Evolutionary conservation across 345 rosid species (phyloP), one percentile per base, ranked within the genome.

Genomic region (Trapa bicornis): DNA sequence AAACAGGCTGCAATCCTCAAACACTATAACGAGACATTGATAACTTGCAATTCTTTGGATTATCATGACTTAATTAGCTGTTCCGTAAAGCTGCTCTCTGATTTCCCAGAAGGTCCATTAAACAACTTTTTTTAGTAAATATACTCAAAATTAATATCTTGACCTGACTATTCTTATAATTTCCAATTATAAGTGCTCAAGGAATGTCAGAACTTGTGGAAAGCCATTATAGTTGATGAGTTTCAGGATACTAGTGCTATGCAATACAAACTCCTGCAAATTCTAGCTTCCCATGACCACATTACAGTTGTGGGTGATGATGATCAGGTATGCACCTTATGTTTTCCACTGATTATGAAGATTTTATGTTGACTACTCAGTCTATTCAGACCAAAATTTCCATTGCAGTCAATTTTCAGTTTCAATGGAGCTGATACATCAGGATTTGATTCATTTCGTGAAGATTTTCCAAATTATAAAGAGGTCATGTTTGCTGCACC

Each of bases 211-310:
- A 86, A 82, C 69, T 77, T 83, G n/a, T 92, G 96, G 89, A 86
- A 82, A 79, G 90, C 90, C 67, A 82, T 89, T 73, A 85, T 92
- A 75, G 76, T 92, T 64, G 98, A 92, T 71, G 98, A 92, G 76
- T 92, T 92, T 70, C 98, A 92, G 79, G 98, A 92, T 80, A 92
- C 98, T 52, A 92, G 97, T 79, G 76, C 89, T 70, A 88, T 82
- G 94, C 98, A 92, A 76, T 89, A 89, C 78, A 70, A 67, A 75
- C 87, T 89, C 75, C 76, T 92, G 43, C 75, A 71, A 43, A 73
- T 83, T 72, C 85, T 89, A 68, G 93, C 97, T 64, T 84, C 96
- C 74, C 94, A 89, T 80, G 80, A 84, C 73, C 73, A 39, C 70
- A 77, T 92, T 72, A 92, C 97, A 37, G 73, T 92, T 68, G 88